Base-by-base conservation (phyloP, 805 yeast genomes). In the Kodamaea kaohsiungensis region DNA sequence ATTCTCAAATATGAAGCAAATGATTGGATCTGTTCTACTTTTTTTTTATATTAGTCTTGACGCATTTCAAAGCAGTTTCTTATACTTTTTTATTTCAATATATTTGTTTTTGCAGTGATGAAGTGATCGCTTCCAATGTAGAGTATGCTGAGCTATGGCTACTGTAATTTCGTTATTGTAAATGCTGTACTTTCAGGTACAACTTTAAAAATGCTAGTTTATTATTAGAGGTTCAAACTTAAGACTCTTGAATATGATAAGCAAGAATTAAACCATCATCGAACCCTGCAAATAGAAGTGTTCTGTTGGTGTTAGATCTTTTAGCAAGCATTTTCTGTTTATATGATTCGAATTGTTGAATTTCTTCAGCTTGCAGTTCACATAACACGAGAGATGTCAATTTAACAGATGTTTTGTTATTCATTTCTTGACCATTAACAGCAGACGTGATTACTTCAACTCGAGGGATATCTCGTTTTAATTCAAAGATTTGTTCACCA, bases 191-290 rank as follows among this genome's bases (percentile, higher is more conserved):
- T n/a, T n/a, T n/a, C n/a, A n/a, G n/a, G n/a, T n/a, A n/a, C n/a
- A n/a, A n/a, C n/a, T n/a, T n/a, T n/a, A n/a, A n/a, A n/a, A n/a
- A n/a, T n/a, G n/a, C n/a, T n/a, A n/a, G n/a, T n/a, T n/a, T n/a
- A n/a, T n/a, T n/a, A n/a, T n/a, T n/a, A n/a, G n/a, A n/a, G n/a
- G n/a, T n/a, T n/a, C n/a, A n/a, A n/a, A n/a, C n/a, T n/a, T n/a
- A n/a, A n/a, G 7, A 15, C 3, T 17, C 25, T 15, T 16, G 22
- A 7, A 40, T 22, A n/a, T 59, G 59, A 62, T 75, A 79, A 9
- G 81, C 64, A 10, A 71, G 72, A 1, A 84, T 70, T 2, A 83
- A 70, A 2, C 87, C 87, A 57, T 84, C 87, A 49, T 79, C 81
- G 47, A 79, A 83, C 0, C 83, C 88, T 1, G 77, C 74, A 4